Evolutionary conservation across 371 early-diverging fungal genomes (phyloP).

Genomic region (Circinella umbellata): DNA sequence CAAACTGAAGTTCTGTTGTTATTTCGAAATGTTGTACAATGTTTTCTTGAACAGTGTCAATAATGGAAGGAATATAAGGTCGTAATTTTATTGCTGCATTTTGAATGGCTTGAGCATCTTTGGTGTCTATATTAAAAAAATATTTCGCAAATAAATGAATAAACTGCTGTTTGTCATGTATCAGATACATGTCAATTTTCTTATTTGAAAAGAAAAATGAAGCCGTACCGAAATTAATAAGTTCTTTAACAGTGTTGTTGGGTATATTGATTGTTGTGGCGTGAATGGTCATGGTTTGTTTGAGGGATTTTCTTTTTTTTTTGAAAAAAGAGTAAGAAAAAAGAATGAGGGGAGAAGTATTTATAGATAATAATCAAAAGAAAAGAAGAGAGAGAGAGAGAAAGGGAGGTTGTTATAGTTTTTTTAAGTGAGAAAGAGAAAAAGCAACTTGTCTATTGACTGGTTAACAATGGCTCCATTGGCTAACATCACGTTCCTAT

Average conservation of each 20-base stretch:
- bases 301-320: not conserved
- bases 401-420: not conserved
- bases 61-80: slow-evolving; percentile 76
- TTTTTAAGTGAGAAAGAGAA: not conserved
- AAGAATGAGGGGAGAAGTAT: not conserved
- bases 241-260: not conserved
- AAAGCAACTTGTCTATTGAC: not conserved
- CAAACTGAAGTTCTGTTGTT: slow-evolving; percentile 76
- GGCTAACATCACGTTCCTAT: not conserved
- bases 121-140: not conserved
- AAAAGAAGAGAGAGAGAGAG: not conserved
- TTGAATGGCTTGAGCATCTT: slow-evolving; percentile 54
- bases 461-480: not conserved
- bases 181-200: too few species aligned
- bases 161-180: too few species aligned
- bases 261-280: not conserved
- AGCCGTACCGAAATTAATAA: not conserved
- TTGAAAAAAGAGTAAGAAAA: not conserved
- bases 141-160: too few species aligned
- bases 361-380: not conserved
- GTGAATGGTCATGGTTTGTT: not conserved
- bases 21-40: slow-evolving; percentile 61
- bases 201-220: not conserved
- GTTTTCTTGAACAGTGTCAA: slow-evolving; percentile 71
- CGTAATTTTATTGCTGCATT: slow-evolving; percentile 63